phyloP scores from a whole-genome alignment of 495 filamentous ascomycete genomes.

The Umbilicaria muhlenbergii region DNA sequence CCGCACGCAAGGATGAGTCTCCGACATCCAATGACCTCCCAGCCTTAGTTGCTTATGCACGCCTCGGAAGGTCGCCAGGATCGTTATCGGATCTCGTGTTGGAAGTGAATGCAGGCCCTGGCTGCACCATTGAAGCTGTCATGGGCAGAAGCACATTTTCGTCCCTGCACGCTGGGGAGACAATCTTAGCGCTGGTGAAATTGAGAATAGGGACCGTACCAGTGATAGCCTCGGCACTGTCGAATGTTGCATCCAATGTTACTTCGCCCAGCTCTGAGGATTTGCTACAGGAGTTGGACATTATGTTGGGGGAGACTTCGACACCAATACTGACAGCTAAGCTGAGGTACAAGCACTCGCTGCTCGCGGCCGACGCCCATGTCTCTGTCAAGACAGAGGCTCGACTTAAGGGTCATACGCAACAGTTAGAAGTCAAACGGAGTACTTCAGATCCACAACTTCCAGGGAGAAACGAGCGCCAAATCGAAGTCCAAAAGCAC shows the following conservation, averaged over 20 bases:
- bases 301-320: conserved; percentile 6
- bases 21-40: conserved; percentile 2
- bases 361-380: conserved; percentile 7
- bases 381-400: conserved; percentile 4
- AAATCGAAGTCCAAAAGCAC: conserved; percentile 9
- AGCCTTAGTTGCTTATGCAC: conserved; percentile 6
- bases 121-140: conserved; percentile 8
- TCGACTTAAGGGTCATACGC: background rate
- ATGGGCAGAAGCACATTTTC: conserved; percentile 3
- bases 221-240: background rate
- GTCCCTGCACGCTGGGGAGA: conserved; percentile 8
- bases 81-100: conserved; percentile 6
- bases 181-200: conserved; percentile 4
- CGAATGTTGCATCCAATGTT: too few species aligned
- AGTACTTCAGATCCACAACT: background rate
- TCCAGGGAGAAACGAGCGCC: background rate
- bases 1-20: conserved; percentile 7
- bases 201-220: background rate
- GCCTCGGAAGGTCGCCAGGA: conserved; percentile 5
- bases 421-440: background rate
- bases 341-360: conserved; percentile 15
- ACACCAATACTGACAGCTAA: conserved; percentile 11
- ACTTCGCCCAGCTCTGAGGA: background rate
- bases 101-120: conserved; percentile 7
- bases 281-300: conserved; percentile 10